Base-by-base conservation (phyloP, 2,329 filamentous ascomycete genomes). In the Ophiostoma perfectum region DNA sequence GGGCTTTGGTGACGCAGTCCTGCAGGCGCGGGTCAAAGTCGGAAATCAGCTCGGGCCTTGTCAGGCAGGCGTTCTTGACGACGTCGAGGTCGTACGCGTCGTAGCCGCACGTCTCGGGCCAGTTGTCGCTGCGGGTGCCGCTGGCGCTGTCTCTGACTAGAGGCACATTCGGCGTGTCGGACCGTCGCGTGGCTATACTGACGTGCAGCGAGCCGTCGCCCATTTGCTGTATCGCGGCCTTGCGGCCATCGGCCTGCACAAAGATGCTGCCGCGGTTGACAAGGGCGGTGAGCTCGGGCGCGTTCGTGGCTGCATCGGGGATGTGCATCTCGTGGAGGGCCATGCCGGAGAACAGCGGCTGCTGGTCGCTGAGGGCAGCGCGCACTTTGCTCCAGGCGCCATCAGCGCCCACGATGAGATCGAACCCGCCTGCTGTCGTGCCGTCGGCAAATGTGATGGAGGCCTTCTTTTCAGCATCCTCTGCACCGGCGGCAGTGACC, bases 261-360 rank as follows among this genome's bases (percentile, higher is more conserved):
- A 84, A 84, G 16, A 81, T 39, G 70, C 76, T 81, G 12, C 83
- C 84, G 4, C 79, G 75, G 66, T 84, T 83, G 64, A 84, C 79
- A 6, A 80, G 73, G 66, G 78, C 76, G 70, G 76, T 73, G 0
- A 85, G 74, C 65, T 80, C 78, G 0, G 82, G 81, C 0, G 81
- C 80, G 7, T 74, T 76, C 0, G 74, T 74, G 63, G 80, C 78
- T 0, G 79, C 78, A 38, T 82, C 77, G 6, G 76, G 75, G 67
- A 83, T 78, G 65, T 74, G 75, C 44, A 84, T 72, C 60, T 81
- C 78, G 63, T 82, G 76, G 66, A 77, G 73, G 0, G 76, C 80
- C 18, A 86, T 76, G 36, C 82, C 81, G 0, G 79, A 77, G 71
- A 81, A 86, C 42, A 75, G 70, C 0, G 83, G 84, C 70, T 77